Evolutionary conservation across 495 filamentous ascomycete genomes (phyloP), one percentile per base, ranked within the genome.

Genomic region (Aspergillus haitiensis): DNA sequence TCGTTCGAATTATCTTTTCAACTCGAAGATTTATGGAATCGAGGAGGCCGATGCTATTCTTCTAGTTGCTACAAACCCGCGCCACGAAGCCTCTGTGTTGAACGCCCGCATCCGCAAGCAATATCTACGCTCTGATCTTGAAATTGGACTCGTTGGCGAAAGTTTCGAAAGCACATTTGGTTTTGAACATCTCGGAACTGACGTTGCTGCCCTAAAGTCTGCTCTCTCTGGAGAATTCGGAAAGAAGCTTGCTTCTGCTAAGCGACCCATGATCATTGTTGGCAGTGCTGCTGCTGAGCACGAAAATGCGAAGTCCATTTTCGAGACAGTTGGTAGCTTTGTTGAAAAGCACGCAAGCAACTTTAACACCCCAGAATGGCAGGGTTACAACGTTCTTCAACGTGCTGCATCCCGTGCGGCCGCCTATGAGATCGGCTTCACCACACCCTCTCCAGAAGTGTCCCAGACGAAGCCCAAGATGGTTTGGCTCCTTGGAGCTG

Each of bases 31-130:
- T 65, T 87, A 82, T 68, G 93, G 89, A 64, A 89, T 98, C 34
- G 94, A 98, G 74, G 91, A 95, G 61, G 92, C 93, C 40, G 94
- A 98, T 74, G 86, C 83, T 62, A 90, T 98, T 55, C 88, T 98
- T 55, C 82, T 98, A 18, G 82, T 98, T 62, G 94, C 93, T 61
- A 97, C 91, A 60, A 98, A 98, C 77, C 89, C 94, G 32, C 86
- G 94, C 55, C 88, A 93, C 64, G 94, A 98, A 75, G 94, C 94
- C 47, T 91, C 94, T 44, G 90, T 92, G 57, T 81, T 98, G 18
- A 98, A 98, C 69, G 93, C 93, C 50, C 88, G 94, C 59, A 98
- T 98, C 67, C 83, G 94, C 60, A 98, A 98, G 78, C 94, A 97
- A 72, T 98, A 93, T 86, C 79, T 98, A 40, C 88, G 93, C 60